Conservation (phyloP, 306 rosid genomes). For the Rosa persica region DNA sequence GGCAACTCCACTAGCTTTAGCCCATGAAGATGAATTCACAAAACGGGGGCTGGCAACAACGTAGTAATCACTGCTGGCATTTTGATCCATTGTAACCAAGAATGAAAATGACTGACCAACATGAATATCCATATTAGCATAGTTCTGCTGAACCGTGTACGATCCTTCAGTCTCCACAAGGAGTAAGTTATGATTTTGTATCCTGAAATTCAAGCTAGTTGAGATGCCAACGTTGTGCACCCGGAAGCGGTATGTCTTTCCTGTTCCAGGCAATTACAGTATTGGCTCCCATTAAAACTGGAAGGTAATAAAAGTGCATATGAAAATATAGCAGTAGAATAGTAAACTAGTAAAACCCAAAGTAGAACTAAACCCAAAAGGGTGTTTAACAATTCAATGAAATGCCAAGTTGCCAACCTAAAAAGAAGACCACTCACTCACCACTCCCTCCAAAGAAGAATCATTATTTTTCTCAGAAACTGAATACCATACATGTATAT, state of each 20-base stretch:
- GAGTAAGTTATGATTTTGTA: conserved; percentile 75
- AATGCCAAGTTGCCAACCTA: neutral
- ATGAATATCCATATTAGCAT: conserved; percentile 73
- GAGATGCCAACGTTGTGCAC: conserved; percentile 89
- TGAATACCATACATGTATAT: neutral
- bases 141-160: conserved; percentile 75
- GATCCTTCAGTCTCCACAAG: conserved; percentile 88
- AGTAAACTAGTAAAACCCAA: neutral
- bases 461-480: neutral
- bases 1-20: conserved; percentile 67
- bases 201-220: conserved; percentile 73
- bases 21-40: conserved; percentile 66
- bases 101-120: conserved; percentile 89
- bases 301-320: conserved; percentile 8
- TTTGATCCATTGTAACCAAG: conserved; percentile 90
- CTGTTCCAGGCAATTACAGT: conserved; percentile 44
- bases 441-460: neutral
- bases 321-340: neutral
- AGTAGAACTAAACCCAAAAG: neutral
- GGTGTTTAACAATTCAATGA: neutral
- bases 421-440: neutral
- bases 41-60: conserved; percentile 78
- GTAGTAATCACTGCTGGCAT: conserved; percentile 75
- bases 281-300: neutral
- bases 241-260: conserved; percentile 70